Conservation (phyloP, 2,329 filamentous ascomycete species). For the Colletotrichum tropicale region DNA sequence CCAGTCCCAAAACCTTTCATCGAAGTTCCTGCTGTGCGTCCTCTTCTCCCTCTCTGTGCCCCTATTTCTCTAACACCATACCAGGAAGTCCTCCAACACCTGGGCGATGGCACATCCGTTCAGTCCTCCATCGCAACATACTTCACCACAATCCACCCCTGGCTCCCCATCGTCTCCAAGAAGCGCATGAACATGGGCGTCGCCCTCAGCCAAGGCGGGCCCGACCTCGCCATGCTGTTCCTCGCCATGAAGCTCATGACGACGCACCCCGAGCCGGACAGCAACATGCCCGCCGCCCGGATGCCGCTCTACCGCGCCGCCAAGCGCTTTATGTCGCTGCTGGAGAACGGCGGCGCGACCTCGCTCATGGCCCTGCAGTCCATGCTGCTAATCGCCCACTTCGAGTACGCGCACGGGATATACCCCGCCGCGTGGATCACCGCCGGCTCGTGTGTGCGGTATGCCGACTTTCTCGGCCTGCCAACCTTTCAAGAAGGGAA, state of each 20-base stretch:
- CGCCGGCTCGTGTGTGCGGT: slow-evolving; percentile 46
- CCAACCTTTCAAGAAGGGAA: slow-evolving; percentile 37
- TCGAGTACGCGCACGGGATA: slow-evolving; percentile 52
- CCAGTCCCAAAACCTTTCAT: slow-evolving; percentile 40
- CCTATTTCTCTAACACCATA: not conserved
- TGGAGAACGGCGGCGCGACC: slow-evolving; percentile 46
- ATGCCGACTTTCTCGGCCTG: slow-evolving; percentile 49
- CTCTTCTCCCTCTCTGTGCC: not conserved
- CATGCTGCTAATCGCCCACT: slow-evolving; percentile 48
- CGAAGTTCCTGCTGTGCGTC: slow-evolving; percentile 40
- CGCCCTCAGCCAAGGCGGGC: slow-evolving; percentile 45
- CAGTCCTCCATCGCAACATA: slow-evolving; percentile 43
- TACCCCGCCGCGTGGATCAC: slow-evolving; percentile 56
- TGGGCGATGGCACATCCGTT: slow-evolving; percentile 41
- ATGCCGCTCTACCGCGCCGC: slow-evolving; percentile 44
- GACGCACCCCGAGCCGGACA: slow-evolving; percentile 36
- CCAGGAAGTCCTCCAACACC: slow-evolving; percentile 41
- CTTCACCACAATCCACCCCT: slow-evolving; percentile 48
- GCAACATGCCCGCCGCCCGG: slow-evolving; percentile 31
- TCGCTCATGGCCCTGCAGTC: slow-evolving; percentile 50
- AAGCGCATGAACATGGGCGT: slow-evolving; percentile 48
- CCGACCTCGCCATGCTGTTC: slow-evolving; percentile 51
- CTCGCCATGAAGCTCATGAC: slow-evolving; percentile 53
- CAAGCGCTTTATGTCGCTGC: slow-evolving; percentile 43
- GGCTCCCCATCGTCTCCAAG: slow-evolving; percentile 52